Percentiles rank a stretch among this genome's conserved stretches.
Evolutionary conservation across 805 yeast species (phyloP).

Genomic region (Candida caryicola): DNA sequence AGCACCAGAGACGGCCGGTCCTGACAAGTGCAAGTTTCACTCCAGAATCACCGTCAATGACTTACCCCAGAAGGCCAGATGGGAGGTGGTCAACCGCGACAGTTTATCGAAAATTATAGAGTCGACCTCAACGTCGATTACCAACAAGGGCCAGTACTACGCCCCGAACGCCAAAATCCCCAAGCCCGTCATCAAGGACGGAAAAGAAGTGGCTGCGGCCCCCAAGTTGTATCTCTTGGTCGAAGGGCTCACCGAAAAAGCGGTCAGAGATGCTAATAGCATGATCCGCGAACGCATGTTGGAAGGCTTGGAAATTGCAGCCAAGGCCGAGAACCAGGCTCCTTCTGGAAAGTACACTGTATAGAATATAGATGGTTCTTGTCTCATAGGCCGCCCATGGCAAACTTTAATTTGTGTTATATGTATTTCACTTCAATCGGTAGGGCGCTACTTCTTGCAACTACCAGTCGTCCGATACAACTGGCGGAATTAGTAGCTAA

Average conservation of each 20-base stretch:
- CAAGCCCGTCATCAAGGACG: conserved; percentile 48
- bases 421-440: no score
- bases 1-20: conserved; percentile 52
- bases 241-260: conserved; percentile 65
- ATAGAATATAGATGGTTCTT: no score
- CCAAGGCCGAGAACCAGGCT: conserved; percentile 40
- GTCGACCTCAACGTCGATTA: conserved; percentile 69
- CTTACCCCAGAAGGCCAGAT: conserved; percentile 74
- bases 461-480: no score
- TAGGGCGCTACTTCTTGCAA: no score
- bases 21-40: conserved; percentile 54
- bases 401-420: no score
- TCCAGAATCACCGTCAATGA: conserved; percentile 80
- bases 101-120: conserved; percentile 64
- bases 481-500: no score
- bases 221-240: conserved; percentile 75
- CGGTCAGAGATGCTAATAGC: conserved; percentile 58
- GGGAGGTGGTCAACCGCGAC: conserved; percentile 71
- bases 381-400: no score
- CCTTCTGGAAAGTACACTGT: conserved; percentile 52
- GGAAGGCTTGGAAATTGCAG: conserved; percentile 53
- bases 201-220: conserved; percentile 48
- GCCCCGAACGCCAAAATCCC: conserved; percentile 40
- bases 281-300: conserved; percentile 53
- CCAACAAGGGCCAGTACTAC: conserved; percentile 76